These are phyloP conservation scores for Fomitopsis betulina DNA, from an alignment of 1,284 basidiomycete species.

Conservation along the genomic window DNA sequence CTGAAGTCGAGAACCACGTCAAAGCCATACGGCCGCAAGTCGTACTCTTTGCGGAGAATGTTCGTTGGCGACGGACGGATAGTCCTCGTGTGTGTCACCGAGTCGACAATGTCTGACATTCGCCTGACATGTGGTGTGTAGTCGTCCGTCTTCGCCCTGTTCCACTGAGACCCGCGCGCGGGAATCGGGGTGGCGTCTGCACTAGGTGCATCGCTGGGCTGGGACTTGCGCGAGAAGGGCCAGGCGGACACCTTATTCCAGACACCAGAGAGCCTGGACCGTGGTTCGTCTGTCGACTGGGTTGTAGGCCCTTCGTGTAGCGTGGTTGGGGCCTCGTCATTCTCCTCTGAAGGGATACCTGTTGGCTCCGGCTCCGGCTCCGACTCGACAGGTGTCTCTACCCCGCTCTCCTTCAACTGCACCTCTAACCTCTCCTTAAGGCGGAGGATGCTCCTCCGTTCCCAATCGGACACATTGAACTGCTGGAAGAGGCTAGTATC, in stretches of 20 bases:
- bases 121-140: slow-evolving; percentile 2
- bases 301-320: not conserved
- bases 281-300: not conserved
- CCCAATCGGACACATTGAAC: slow-evolving; percentile 71
- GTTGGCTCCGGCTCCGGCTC: not conserved
- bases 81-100: not conserved
- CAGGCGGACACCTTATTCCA: not conserved
- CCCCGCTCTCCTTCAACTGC: slow-evolving; percentile 23
- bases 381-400: slow-evolving; percentile 19
- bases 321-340: not conserved
- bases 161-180: not conserved
- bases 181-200: not conserved
- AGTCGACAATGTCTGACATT: not conserved
- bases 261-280: not conserved
- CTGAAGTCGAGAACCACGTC: slow-evolving; percentile 68
- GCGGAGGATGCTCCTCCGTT: slow-evolving; percentile 51
- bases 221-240: not conserved
- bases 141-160: not conserved
- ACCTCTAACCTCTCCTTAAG: slow-evolving; percentile 37
- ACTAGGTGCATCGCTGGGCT: not conserved
- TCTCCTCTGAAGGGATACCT: not conserved
- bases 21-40: slow-evolving; percentile 67
- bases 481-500: slow-evolving; percentile 60
- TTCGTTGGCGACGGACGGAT: slow-evolving; percentile 15
- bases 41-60: slow-evolving; percentile 52